Evolutionary conservation across 176 grass and related monocot genomes (phyloP), one percentile per base, ranked within the genome.

Genomic region (Zoysia japonica): DNA sequence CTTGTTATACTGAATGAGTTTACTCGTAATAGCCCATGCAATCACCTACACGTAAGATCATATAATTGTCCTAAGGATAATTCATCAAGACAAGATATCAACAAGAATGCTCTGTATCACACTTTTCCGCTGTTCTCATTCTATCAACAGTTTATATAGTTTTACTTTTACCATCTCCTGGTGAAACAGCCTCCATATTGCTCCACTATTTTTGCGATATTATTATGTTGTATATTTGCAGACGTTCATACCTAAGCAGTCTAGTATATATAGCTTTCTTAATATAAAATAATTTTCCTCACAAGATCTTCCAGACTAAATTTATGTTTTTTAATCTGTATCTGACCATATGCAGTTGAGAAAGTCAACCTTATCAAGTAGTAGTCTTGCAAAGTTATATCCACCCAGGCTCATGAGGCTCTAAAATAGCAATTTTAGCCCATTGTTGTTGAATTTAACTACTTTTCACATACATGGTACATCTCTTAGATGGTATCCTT

Each of bases 191-290:
- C 12, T 67, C 9, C 11, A 11, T 78, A 17, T 41, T 67, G 38
- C 50, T 69, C 20, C 43, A 61, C 57, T 11, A 7, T 36, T 12
- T 64, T 20, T 72, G 37, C 43, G 9, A 72, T 82, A 9, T 52
- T 82, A 9, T 14, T 54, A 45, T 72, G 48, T 28, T 82, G 17
- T 64, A 28, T 42, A 17, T 5, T 5, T 42, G 60, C 36, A 43
- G 62, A 84, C 70, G 59, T 52, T 70, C 16, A 62, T 44, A 62
- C 6, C 62, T 50, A 57, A 52, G 12, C 37, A 20, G 10, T 50
- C 14, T 51, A 53, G 47, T 61, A 71, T 61, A 51, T 62, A 36
- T 72, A 73, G 50, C 50, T 80, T 73, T 79, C 61, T 80, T 19
- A n/a, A 50, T 80, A 80, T 35, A 60, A 74, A 66, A 74, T 60